Evolutionary conservation across 2,329 filamentous ascomycete species (phyloP).

Genomic region (Blastomyces gilchristii): DNA sequence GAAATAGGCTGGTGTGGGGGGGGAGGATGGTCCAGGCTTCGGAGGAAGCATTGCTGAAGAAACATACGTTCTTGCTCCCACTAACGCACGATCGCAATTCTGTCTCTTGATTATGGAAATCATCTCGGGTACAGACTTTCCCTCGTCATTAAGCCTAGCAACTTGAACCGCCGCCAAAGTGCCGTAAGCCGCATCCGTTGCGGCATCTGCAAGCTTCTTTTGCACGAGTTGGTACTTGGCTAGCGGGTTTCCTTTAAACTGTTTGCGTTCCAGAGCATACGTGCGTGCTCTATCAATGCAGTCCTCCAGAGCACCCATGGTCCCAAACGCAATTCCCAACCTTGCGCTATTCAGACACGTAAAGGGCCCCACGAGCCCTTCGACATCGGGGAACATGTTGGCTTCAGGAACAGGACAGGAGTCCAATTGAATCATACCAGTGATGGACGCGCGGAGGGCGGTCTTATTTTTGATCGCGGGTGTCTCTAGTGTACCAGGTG

Average conservation of each 20-base stretch:
- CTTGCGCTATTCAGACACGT: conserved; percentile 88
- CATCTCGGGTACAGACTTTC: conserved; percentile 85
- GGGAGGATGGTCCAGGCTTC: neutral
- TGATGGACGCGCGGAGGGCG: conserved; percentile 82
- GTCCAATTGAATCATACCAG: conserved; percentile 95
- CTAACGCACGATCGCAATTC: conserved; percentile 85
- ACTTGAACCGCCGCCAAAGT: conserved; percentile 86
- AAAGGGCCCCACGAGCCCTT: conserved; percentile 82
- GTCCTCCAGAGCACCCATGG: conserved; percentile 89
- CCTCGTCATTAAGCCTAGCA: conserved; percentile 82
- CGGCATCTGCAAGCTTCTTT: conserved; percentile 91
- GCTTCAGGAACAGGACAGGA: conserved; percentile 75
- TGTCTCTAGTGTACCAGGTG: conserved; percentile 79
- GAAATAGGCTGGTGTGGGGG: neutral
- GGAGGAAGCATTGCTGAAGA: conserved; percentile 11
- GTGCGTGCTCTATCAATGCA: conserved; percentile 68
- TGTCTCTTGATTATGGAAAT: conserved; percentile 94
- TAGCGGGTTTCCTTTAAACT: conserved; percentile 92
- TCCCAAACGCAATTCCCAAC: conserved; percentile 87
- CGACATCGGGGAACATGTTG: conserved; percentile 88
- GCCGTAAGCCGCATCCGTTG: conserved; percentile 82
- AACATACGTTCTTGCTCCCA: conserved; percentile 58
- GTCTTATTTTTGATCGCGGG: conserved; percentile 92
- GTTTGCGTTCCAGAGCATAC: conserved; percentile 85
- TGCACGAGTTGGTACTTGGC: conserved; percentile 95